phyloP scores from a whole-genome alignment of 176 grass and related monocot species.

The Poa annua region DNA sequence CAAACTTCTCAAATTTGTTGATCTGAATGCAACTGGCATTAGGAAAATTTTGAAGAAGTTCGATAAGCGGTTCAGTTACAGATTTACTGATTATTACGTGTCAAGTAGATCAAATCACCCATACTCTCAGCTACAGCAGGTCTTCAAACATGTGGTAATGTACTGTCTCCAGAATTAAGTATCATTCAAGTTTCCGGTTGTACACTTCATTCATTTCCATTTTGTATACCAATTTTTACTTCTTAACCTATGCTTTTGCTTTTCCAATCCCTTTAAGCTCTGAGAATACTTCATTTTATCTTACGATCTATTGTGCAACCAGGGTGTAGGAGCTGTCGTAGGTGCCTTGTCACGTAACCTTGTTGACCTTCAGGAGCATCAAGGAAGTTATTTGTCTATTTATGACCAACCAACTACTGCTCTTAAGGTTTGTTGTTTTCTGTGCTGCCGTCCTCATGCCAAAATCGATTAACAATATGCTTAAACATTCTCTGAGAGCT shows the following conservation, averaged over 20 bases:
- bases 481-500: slow-evolving; percentile 35
- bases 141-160: slow-evolving; percentile 99
- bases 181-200: neutral
- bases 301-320: slow-evolving; percentile 50
- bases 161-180: slow-evolving; percentile 30
- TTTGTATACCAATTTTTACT: neutral
- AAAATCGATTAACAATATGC: neutral
- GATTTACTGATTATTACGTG: slow-evolving; percentile 97
- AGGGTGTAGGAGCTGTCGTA: slow-evolving; percentile 90
- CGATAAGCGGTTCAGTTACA: slow-evolving; percentile 95
- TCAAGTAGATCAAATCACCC: slow-evolving; percentile 95
- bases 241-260: slow-evolving; percentile 3
- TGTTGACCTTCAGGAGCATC: slow-evolving; percentile 78
- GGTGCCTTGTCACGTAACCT: slow-evolving; percentile 85
- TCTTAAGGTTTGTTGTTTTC: slow-evolving; percentile 61
- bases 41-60: slow-evolving; percentile 99
- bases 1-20: slow-evolving; percentile 98
- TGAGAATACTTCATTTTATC: neutral
- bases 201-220: slow-evolving; percentile 22
- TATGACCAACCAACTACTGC: slow-evolving; percentile 82
- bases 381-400: slow-evolving; percentile 90
- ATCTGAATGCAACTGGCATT: slow-evolving; percentile 96
- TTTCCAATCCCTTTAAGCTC: neutral
- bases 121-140: slow-evolving; percentile 98
- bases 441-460: neutral